These are phyloP conservation scores for Diaporthe nobilis DNA, from an alignment of 2,329 filamentous ascomycete genomes.

Conservation along the genomic window DNA sequence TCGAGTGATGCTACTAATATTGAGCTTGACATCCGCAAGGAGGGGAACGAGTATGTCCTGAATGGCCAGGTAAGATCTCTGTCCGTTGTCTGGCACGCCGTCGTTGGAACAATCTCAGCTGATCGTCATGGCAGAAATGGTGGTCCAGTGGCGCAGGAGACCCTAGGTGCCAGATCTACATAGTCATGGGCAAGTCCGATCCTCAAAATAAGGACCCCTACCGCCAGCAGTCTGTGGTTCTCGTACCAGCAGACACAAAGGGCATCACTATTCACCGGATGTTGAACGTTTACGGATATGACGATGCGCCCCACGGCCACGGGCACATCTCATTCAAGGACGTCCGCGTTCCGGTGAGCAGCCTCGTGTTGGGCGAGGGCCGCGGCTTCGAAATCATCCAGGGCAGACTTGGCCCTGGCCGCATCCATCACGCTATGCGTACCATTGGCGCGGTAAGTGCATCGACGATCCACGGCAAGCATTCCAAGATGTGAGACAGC, in stretches of 20 bases:
- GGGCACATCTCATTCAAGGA: slow-evolving; percentile 92
- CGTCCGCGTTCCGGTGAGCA: slow-evolving; percentile 86
- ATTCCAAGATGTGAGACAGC: slow-evolving; percentile 22
- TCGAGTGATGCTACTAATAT: slow-evolving; percentile 96
- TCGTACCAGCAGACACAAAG: slow-evolving; percentile 84
- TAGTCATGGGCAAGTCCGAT: slow-evolving; percentile 96
- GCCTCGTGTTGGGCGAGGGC: slow-evolving; percentile 93
- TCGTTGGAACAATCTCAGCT: background rate
- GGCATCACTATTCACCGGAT: slow-evolving; percentile 96
- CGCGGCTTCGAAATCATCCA: slow-evolving; percentile 99
- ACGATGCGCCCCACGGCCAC: slow-evolving; percentile 98
- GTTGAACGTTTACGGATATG: slow-evolving; percentile 94
- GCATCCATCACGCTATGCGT: slow-evolving; percentile 98
- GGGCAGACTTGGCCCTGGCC: slow-evolving; percentile 92
- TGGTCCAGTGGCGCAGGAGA: slow-evolving; percentile 98
- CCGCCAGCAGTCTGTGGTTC: slow-evolving; percentile 91
- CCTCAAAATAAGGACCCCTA: slow-evolving; percentile 82
- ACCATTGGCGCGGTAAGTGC: slow-evolving; percentile 82
- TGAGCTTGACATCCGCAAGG: slow-evolving; percentile 82
- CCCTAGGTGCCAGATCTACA: slow-evolving; percentile 90
- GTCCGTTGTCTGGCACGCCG: background rate
- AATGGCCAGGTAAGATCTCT: slow-evolving; percentile 79
- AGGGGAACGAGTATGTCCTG: slow-evolving; percentile 90
- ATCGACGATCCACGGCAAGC: background rate
- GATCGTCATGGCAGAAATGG: slow-evolving; percentile 81